Evolutionary conservation across 2,329 filamentous ascomycete species (phyloP), one percentile per base, ranked within the genome.

Genomic region (Colletotrichum cuscutae): DNA sequence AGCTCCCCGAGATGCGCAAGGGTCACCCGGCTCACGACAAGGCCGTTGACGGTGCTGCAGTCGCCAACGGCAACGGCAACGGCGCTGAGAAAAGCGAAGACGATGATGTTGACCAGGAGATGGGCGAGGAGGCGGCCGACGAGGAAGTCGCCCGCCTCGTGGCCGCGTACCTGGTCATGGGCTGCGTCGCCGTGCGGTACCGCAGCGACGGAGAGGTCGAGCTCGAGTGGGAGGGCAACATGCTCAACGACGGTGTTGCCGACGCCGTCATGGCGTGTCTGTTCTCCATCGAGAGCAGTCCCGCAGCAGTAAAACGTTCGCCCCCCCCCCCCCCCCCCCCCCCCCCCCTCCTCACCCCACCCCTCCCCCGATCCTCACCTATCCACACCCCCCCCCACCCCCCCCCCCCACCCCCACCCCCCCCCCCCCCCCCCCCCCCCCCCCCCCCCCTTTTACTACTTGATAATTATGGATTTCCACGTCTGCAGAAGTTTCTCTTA

Each of bases 191-290:
- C 8, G 91, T 98, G n/a, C 90, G 92, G 24, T 95, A 97, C 82
- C 89, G 89, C 75, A 89, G 87, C 74, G 92, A 91, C 76, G 94
- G 95, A 68, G 92, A 97, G 79, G 90, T 98, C 6, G 95, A 97
- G 81, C 87, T 98, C 3, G 95, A 98, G 83, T 99, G 97, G 97
- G 96, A 98, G 81, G 97, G 95, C 71, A 99, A 98, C 81, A 94
- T 98, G 85, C 92, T 98, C 79, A 99, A 98, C 81, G 97, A 99
- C 79, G 94, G 95, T 73, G 97, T 99, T 78, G 97, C 97, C n/a
- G 97, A 99, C 82, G 95, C 97, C 19, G 93, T 98, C 67, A 94
- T 98, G 88, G 95, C 95, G 1, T 95, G 98, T 3, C 88, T 99
- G 12, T 91, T 98, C 77, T 95, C 94, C 0, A 94, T 98, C 26